Base-by-base conservation (phyloP, 1,284 basidiomycete genomes). In the Ustilago trichophora region DNA sequence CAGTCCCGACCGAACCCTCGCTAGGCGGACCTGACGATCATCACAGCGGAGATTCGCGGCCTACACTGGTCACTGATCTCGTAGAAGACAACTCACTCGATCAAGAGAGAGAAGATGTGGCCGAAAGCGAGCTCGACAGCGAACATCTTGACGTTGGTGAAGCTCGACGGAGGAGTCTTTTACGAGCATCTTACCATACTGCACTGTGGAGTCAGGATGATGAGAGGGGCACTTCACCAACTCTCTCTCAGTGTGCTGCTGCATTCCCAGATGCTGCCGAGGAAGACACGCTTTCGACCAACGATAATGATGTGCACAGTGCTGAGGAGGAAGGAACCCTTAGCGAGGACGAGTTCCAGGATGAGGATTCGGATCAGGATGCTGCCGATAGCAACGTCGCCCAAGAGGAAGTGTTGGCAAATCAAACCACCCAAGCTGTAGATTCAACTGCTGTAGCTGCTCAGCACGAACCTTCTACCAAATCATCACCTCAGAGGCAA, bases 141-240 rank as follows among this genome's bases (percentile, higher is more conserved):
- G 41, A 49, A 3, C 25, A 34, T 22, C 44, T 38, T 7, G 45
- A 25, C 9, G 25, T 10, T 5, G 19, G 16, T 5, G 37, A 42
- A 1, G n/a, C 7, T 12, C 35, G 46, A 32, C 34, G 41, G 1
- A 33, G 48, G 2, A 54, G 54, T 32, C 25, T 63, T 10, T 21
- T 55, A 10, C 52, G 62, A 15, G 60, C 66, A 9, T 71, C 68
- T 1, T 71, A 65, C 27, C 62, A 71, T 21, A 66, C 62, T 8
- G 67, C 63, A 12, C 21, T 60, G 7, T 53, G 50, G 51, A 60
- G 51, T 33, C 57, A 60, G n/a, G 50, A 60, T n/a, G 57, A 60
- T 18, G 57, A 49, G 3, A 13, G 35, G 24, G 21, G 35, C 10
- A 24, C 22, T 18, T 53, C 51, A 15, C 37, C 34, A 1, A 37